phyloP scores from a whole-genome alignment of 1,139 yeast genomes.

The Kodamaea alishanica region DNA sequence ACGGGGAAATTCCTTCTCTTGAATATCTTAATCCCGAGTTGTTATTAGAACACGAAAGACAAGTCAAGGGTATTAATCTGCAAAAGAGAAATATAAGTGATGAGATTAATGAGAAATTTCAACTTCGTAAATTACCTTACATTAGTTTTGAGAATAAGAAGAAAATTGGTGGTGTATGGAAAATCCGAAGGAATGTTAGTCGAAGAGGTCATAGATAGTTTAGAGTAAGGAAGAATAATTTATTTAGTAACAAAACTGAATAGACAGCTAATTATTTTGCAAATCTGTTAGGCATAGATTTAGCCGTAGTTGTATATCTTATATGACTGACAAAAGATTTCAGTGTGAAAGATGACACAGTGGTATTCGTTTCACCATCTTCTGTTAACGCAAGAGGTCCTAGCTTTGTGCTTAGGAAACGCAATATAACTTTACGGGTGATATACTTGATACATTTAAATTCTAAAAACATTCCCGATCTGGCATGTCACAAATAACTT shows the following conservation, averaged over 20 bases:
- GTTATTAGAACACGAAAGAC: constrained; percentile 12
- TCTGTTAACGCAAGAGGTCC: too few species aligned
- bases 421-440: too few species aligned
- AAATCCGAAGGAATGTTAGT: constrained; percentile 59
- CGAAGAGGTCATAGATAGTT: constrained; percentile 31
- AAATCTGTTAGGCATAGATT: too few species aligned
- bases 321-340: too few species aligned
- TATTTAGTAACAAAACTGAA: not conserved
- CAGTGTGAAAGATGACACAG: too few species aligned
- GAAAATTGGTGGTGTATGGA: constrained; percentile 59
- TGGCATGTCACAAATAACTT: too few species aligned
- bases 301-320: too few species aligned
- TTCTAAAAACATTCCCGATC: too few species aligned
- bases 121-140: constrained; percentile 39
- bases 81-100: constrained; percentile 11
- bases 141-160: constrained; percentile 46
- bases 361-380: too few species aligned
- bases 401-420: too few species aligned
- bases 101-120: constrained; percentile 10
- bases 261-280: too few species aligned
- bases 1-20: constrained; percentile 48
- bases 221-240: not conserved
- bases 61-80: constrained; percentile 6
- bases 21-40: constrained; percentile 31
- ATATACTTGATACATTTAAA: too few species aligned